Evolutionary conservation across 2,329 filamentous ascomycete genomes (phyloP).

Genomic region (Coniochaeta sp.): DNA sequence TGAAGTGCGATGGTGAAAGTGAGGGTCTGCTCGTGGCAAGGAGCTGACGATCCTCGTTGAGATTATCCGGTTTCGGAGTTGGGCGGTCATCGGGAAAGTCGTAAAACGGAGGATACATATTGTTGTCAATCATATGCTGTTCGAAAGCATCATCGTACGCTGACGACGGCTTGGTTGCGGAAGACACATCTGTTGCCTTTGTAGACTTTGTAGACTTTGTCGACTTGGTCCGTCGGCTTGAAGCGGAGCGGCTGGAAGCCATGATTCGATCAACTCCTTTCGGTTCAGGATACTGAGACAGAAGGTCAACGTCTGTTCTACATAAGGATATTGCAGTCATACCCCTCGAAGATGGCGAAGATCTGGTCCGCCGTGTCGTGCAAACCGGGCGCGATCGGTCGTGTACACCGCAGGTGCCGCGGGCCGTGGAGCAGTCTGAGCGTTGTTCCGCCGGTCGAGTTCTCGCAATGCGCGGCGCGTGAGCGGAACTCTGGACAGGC

Average conservation of each 20-base stretch:
- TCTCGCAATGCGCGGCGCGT: background rate
- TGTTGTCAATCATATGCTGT: conserved; percentile 17
- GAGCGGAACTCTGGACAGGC: background rate
- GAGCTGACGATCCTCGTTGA: conserved; percentile 5
- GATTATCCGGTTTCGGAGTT: conserved; percentile 7
- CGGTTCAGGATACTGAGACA: conserved; percentile 12
- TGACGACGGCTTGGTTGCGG: conserved; percentile 13
- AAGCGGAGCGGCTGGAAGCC: conserved; percentile 13
- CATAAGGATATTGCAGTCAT: conserved; percentile 10
- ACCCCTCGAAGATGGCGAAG: conserved; percentile 25
- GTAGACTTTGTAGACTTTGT: conserved; percentile 9
- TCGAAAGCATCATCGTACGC: conserved; percentile 18
- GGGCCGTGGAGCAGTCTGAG: conserved; percentile 2
- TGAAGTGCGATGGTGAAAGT: conserved; percentile 11
- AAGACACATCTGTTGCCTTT: conserved; percentile 5
- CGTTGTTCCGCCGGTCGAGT: conserved; percentile 11
- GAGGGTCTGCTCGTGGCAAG: conserved; percentile 8
- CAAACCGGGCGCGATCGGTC: conserved; percentile 15
- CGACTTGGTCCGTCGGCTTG: conserved; percentile 11
- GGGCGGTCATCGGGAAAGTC: conserved; percentile 4
- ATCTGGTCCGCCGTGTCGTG: conserved; percentile 25
- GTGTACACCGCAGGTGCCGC: conserved; percentile 7
- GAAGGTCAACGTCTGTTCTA: conserved; percentile 4
- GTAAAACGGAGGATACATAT: conserved; percentile 14
- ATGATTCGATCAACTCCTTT: too few relatives aligned